Base-by-base conservation (phyloP, 305 asterid species). In the Solanum hybrid region DNA sequence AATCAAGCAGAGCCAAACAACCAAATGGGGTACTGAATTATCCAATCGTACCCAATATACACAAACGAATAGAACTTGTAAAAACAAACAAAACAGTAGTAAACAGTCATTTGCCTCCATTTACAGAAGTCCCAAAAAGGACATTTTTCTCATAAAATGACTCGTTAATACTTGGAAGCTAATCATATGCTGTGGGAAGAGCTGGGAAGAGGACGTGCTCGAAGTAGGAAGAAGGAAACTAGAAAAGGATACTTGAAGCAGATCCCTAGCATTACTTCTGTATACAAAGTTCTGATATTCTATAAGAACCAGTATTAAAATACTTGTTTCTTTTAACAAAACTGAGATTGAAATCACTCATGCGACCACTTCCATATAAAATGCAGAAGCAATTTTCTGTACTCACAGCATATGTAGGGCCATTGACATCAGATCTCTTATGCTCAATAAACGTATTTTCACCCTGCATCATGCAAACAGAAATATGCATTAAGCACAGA, bases 361-460 rank as follows among this genome's bases (percentile, higher is more conserved):
- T 57, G 3, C 2, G 24, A 32, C 31, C 88, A 85, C 45, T 85
- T 85, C 51, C 88, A 32, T 12, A 57, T 32, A 51, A 85, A 29
- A 22, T 5, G 8, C 51, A 31, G 45, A 15, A 85, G 32, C 13
- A 32, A 85, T 7, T 61, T 79, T 79, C 79, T 86, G 90, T 91
- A 93, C 98, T 95, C 93, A 97, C 99, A 57, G 99, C 99, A 94
- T 96, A 97, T 93, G 89, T 95, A 61, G 97, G 98, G 90, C 93
- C 90, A 89, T 93, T 95, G 88, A 89, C 90, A 90, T 93, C 97
- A 89, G 90, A 90, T 89, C 91, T 95, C 94, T 92, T 94, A 37
- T 88, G 86, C 27, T 11, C 77, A 70, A 14, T 83, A 26, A 89
- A 79, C 29, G 27, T 10, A 89, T 34, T 45, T 45, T 78, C 88